Conservation (phyloP, 2,329 filamentous ascomycete genomes). For the Cladosporium sp. region DNA sequence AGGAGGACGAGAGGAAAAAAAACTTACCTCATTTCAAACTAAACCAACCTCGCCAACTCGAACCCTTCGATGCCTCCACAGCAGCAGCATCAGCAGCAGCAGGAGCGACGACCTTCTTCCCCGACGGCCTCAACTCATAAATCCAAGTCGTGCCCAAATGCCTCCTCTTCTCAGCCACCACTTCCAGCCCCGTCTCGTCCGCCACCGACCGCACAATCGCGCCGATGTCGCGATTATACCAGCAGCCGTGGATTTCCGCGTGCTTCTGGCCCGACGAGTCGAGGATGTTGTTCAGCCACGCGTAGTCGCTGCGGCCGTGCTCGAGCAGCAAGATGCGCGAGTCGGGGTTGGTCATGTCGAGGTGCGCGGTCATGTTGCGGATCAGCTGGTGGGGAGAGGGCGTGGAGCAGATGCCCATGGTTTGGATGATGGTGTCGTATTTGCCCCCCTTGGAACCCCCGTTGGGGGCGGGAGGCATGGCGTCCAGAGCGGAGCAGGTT, state of each 20-base stretch:
- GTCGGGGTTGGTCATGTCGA: conserved; percentile 39
- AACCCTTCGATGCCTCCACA: background rate
- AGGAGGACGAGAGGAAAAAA: no score
- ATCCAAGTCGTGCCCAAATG: conserved; percentile 49
- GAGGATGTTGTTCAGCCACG: conserved; percentile 46
- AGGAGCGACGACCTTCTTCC: background rate
- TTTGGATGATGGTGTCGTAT: conserved; percentile 49
- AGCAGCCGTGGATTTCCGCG: conserved; percentile 48
- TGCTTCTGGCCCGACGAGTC: conserved; percentile 45
- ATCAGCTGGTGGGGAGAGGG: conserved; percentile 41
- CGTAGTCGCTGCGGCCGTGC: conserved; percentile 46
- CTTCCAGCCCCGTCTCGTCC: conserved; percentile 42
- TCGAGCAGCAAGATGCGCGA: conserved; percentile 46
- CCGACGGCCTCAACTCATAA: conserved; percentile 41
- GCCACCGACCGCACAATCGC: conserved; percentile 46
- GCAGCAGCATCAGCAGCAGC: background rate
- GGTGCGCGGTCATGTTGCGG: conserved; percentile 38
- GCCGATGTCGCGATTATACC: conserved; percentile 51
- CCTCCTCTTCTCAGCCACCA: conserved; percentile 42
- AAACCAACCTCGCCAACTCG: conserved; percentile 18
- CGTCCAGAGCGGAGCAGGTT: conserved; percentile 40
- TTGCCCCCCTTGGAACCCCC: no score
- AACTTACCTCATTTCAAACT: conserved; percentile 6
- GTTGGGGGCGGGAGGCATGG: conserved; percentile 32
- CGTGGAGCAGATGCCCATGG: conserved; percentile 50